A percentile compares a stretch with the other conserved stretches of the same genome.
Evolutionary conservation across 2,329 filamentous ascomycete species (phyloP).

Genomic region (Hymenoscyphus occultus): DNA sequence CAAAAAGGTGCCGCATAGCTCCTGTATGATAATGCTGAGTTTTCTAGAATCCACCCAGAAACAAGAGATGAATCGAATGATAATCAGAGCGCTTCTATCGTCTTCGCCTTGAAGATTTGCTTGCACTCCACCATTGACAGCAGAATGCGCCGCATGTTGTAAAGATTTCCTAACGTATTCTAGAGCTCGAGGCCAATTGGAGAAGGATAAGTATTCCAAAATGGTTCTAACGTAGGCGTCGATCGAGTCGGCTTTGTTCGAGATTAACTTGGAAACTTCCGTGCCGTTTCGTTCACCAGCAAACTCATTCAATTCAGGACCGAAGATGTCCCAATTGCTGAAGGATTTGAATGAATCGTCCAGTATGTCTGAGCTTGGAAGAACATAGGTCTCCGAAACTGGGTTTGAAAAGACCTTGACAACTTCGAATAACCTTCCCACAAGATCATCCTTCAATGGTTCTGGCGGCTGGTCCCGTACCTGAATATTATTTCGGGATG

Average conservation of each 20-base stretch:
- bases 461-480: slow-evolving; percentile 29
- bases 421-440: slow-evolving; percentile 53
- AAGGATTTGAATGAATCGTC: slow-evolving; percentile 43
- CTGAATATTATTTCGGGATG: slow-evolving; percentile 28
- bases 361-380: slow-evolving; percentile 56
- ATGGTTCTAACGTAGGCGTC: slow-evolving; percentile 55
- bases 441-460: slow-evolving; percentile 48
- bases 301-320: slow-evolving; percentile 30
- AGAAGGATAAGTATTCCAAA: slow-evolving; percentile 62
- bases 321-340: slow-evolving; percentile 32
- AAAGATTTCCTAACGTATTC: slow-evolving; percentile 52
- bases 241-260: slow-evolving; percentile 42
- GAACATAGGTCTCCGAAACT: slow-evolving; percentile 53
- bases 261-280: slow-evolving; percentile 31
- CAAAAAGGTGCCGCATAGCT: slow-evolving; percentile 64
- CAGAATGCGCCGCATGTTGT: slow-evolving; percentile 31
- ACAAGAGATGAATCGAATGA: slow-evolving; percentile 58
- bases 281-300: slow-evolving; percentile 32
- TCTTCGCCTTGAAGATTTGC: slow-evolving; percentile 29
- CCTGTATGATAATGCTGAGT: slow-evolving; percentile 59
- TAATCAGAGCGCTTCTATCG: slow-evolving; percentile 45
- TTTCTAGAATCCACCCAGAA: slow-evolving; percentile 64
- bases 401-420: slow-evolving; percentile 57
- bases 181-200: slow-evolving; percentile 59
- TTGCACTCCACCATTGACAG: slow-evolving; percentile 25